Conservation (phyloP, 768 basidiomycete genomes). For the Porphyrellus cyaneotinctus region DNA sequence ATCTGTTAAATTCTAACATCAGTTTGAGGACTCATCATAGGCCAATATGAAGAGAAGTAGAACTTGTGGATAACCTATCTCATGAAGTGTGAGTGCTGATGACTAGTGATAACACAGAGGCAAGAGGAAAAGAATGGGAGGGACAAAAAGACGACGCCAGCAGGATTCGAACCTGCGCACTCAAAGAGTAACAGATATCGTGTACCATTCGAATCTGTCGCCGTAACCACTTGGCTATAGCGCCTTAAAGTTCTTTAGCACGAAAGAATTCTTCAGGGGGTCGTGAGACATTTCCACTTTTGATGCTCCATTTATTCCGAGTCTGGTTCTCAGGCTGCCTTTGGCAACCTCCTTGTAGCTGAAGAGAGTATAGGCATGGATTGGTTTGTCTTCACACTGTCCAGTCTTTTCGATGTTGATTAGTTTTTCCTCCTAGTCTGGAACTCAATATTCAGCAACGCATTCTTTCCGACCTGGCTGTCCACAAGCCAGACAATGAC, state of each 20-base stretch:
- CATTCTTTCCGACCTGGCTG: conserved; percentile 71
- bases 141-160: conserved; percentile 34
- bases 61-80: no score
- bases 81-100: no score
- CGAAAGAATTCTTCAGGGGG: no score
- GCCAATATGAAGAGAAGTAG: no score
- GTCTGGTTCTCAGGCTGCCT: no score
- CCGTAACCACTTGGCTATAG: conserved; percentile 79
- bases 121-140: not conserved
- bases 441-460: conserved; percentile 76
- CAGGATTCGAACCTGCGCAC: conserved; percentile 41
- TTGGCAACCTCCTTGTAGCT: not conserved
- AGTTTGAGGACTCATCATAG: no score
- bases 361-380: conserved; percentile 37
- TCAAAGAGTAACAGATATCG: conserved; percentile 37
- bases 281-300: no score
- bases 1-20: no score
- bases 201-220: conserved; percentile 58
- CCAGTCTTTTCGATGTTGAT: not conserved
- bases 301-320: no score
- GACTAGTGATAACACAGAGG: no score
- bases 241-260: no score
- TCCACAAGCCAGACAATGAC: conserved; percentile 45
- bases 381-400: conserved; percentile 35
- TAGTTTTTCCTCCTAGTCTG: conserved; percentile 41